These are phyloP conservation scores for Heritiera littoralis DNA, from an alignment of 345 rosid species.

Conservation along the genomic window DNA sequence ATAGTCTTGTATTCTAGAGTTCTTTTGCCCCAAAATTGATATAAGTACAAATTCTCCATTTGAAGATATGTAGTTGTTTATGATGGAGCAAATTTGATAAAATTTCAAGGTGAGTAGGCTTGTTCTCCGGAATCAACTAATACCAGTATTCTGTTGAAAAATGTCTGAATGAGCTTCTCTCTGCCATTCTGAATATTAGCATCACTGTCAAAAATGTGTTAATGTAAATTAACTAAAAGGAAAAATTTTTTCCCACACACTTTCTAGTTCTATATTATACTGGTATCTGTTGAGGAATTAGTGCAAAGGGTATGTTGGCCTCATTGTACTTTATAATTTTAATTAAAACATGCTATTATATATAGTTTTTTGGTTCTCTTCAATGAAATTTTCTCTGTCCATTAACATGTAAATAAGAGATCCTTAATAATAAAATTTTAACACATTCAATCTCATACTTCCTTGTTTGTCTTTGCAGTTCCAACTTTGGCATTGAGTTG, in stretches of 20 bases:
- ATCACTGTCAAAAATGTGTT: not conserved
- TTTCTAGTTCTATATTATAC: conserved; percentile 1
- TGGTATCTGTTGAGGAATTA: not conserved
- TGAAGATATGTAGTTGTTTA: not conserved
- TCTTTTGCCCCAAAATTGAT: not conserved
- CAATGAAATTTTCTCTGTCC: not conserved
- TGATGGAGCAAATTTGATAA: not conserved
- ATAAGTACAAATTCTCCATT: not conserved
- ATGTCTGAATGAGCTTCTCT: not conserved
- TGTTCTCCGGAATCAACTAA: not conserved
- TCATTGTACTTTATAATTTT: not conserved
- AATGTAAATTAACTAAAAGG: not conserved
- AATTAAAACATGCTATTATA: not conserved
- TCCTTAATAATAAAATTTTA: not conserved
- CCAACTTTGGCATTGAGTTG: conserved; percentile 70
- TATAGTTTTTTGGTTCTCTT: not conserved
- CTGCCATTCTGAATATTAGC: not conserved
- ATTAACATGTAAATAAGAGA: not conserved
- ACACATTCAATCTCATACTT: not conserved
- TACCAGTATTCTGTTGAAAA: not conserved
- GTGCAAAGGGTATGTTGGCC: not conserved
- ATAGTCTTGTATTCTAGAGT: not conserved
- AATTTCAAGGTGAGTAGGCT: not conserved
- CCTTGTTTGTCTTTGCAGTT: conserved; percentile 40
- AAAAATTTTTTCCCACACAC: not conserved